A percentile compares a stretch with the other conserved stretches of the same genome.
phyloP scores from a whole-genome alignment of 2,329 filamentous ascomycete species.

The Fusarium newnesense region DNA sequence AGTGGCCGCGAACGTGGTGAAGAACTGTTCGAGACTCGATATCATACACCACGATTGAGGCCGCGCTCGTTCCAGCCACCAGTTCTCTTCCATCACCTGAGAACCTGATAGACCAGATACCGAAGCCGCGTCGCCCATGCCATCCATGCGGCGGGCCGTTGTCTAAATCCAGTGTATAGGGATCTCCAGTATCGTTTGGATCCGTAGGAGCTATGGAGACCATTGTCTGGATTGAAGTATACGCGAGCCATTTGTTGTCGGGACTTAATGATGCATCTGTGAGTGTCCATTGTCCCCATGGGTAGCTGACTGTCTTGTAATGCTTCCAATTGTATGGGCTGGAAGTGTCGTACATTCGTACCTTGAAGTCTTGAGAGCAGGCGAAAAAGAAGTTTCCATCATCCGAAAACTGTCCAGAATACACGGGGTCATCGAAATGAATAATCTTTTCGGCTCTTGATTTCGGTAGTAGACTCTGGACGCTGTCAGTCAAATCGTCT shows the following conservation, averaged over 20 bases:
- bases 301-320: slow-evolving; percentile 89
- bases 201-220: slow-evolving; percentile 91
- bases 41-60: slow-evolving; percentile 89
- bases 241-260: slow-evolving; percentile 91
- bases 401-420: slow-evolving; percentile 95
- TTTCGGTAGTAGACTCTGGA: slow-evolving; percentile 78
- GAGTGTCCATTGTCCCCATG: slow-evolving; percentile 92
- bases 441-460: slow-evolving; percentile 86
- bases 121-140: slow-evolving; percentile 54
- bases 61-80: slow-evolving; percentile 84
- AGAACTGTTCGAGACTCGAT: slow-evolving; percentile 82
- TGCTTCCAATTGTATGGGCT: slow-evolving; percentile 96
- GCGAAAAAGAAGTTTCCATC: slow-evolving; percentile 98
- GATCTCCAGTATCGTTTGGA: slow-evolving; percentile 81
- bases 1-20: slow-evolving; percentile 80
- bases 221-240: slow-evolving; percentile 85
- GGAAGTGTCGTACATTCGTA: slow-evolving; percentile 97
- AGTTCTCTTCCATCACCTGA: slow-evolving; percentile 91
- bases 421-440: slow-evolving; percentile 86
- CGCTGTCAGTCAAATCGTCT: slow-evolving; percentile 9
- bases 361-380: slow-evolving; percentile 90
- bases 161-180: slow-evolving; percentile 78
- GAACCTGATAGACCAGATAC: slow-evolving; percentile 92
- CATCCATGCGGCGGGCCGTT: slow-evolving; percentile 44
- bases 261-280: slow-evolving; percentile 92